phyloP scores from a whole-genome alignment of 345 rosid species.

The Gossypium raimondii region DNA sequence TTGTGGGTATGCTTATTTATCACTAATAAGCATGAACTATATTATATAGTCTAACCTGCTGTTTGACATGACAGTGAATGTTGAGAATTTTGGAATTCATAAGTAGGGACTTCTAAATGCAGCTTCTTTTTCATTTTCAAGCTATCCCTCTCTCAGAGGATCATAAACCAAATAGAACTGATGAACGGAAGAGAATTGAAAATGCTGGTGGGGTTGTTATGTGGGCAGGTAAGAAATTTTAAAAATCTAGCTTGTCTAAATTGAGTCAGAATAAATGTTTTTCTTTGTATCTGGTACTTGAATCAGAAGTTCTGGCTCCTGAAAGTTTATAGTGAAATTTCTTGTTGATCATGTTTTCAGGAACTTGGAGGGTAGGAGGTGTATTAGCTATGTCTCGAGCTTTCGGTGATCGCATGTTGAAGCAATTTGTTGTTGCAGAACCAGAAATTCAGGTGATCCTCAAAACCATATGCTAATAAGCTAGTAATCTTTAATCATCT shows the following conservation, averaged over 20 bases:
- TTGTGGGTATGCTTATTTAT: neutral
- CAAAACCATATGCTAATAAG: neutral
- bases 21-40: neutral
- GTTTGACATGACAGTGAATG: neutral
- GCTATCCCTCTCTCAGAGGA: constrained; percentile 96
- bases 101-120: constrained; percentile 12
- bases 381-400: constrained; percentile 98
- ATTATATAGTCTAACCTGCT: neutral
- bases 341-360: constrained; percentile 36
- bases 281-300: neutral
- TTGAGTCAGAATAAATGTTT: constrained; percentile 1
- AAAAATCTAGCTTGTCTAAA: neutral
- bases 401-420: constrained; percentile 97
- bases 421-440: constrained; percentile 94
- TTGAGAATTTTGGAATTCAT: neutral
- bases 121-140: constrained; percentile 27
- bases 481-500: neutral
- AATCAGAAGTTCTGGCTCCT: neutral
- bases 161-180: constrained; percentile 96
- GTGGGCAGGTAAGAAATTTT: constrained; percentile 86
- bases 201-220: constrained; percentile 89
- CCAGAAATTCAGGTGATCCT: constrained; percentile 91
- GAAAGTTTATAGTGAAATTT: constrained; percentile 2
- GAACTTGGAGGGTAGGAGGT: constrained; percentile 99
- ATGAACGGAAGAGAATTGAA: constrained; percentile 95